Evolutionary conservation across 495 filamentous ascomycete genomes (phyloP).

Genomic region (Entonaema liquescens): DNA sequence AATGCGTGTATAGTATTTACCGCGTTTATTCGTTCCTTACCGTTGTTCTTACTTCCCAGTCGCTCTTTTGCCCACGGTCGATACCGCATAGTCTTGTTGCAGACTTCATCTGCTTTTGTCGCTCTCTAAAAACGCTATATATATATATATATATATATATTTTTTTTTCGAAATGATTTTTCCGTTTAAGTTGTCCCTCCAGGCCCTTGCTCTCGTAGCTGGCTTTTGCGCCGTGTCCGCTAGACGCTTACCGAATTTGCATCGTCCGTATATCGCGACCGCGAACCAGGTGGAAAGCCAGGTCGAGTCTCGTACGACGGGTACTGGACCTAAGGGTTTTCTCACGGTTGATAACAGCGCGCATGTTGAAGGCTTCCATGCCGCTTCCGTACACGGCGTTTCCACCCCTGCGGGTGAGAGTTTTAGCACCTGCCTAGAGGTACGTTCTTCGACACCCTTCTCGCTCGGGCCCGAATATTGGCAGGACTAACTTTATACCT

Average conservation of each 20-base stretch:
- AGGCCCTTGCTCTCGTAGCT: neutral
- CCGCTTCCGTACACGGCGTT: neutral
- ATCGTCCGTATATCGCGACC: neutral
- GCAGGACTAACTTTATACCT: neutral
- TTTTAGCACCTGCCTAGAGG: neutral
- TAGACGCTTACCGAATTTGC: constrained; percentile 1
- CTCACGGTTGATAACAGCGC: constrained; percentile 1
- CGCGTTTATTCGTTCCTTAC: neutral
- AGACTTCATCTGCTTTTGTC: neutral
- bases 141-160: too few species aligned
- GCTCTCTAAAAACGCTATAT: too few species aligned
- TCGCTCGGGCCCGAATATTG: neutral
- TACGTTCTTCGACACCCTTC: neutral
- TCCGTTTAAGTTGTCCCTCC: neutral
- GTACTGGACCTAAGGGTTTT: constrained; percentile 11
- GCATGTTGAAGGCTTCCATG: neutral
- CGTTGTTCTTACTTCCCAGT: neutral
- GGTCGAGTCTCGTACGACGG: neutral
- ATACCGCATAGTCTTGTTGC: neutral
- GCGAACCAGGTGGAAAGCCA: neutral
- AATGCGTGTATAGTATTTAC: neutral
- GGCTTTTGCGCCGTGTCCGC: constrained; percentile 5
- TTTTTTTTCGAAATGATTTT: neutral
- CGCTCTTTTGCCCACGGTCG: neutral
- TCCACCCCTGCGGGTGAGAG: neutral